Percentiles rank a stretch among this genome's conserved stretches.
These are phyloP conservation scores for Monilinia fructigena DNA, from an alignment of 2,329 filamentous ascomycete species.

Conservation along the genomic window DNA sequence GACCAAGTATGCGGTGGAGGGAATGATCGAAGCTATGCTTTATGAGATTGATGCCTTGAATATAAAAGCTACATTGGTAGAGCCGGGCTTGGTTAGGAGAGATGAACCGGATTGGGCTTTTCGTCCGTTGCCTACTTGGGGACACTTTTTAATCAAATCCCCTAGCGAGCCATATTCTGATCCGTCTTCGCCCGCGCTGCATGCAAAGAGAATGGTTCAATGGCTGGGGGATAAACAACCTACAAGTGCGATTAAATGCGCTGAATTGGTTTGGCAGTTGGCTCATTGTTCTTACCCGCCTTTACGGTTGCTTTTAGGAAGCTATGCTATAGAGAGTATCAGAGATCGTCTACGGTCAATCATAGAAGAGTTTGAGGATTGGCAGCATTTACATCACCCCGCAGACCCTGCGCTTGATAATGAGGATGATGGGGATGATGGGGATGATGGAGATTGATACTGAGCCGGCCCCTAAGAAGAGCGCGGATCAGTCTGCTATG, in stretches of 20 bases:
- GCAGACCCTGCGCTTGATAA: slow-evolving; percentile 42
- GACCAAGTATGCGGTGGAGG: slow-evolving; percentile 95
- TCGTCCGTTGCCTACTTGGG: slow-evolving; percentile 72
- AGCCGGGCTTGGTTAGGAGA: slow-evolving; percentile 82
- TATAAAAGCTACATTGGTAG: slow-evolving; percentile 89
- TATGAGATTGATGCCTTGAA: slow-evolving; percentile 93
- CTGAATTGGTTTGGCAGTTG: slow-evolving; percentile 90
- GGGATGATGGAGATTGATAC: slow-evolving; percentile 36
- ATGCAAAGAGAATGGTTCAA: slow-evolving; percentile 87
- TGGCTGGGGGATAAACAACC: slow-evolving; percentile 93
- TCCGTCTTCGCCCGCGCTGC: slow-evolving; percentile 76
- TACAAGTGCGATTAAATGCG: slow-evolving; percentile 87
- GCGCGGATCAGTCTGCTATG: not conserved
- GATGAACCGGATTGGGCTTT: slow-evolving; percentile 66
- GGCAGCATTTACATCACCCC: slow-evolving; percentile 79
- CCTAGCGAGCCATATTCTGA: slow-evolving; percentile 78
- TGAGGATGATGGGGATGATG: slow-evolving; percentile 31
- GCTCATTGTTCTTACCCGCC: slow-evolving; percentile 95
- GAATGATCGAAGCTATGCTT: slow-evolving; percentile 91
- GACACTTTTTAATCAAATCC: slow-evolving; percentile 87
- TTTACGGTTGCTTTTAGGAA: slow-evolving; percentile 79
- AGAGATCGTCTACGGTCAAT: slow-evolving; percentile 84
- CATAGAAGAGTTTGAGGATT: slow-evolving; percentile 92
- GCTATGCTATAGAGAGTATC: slow-evolving; percentile 94
- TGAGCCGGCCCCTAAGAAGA: not conserved